Conservation (phyloP, 495 filamentous ascomycete species). For the Penicillium odoratum region DNA sequence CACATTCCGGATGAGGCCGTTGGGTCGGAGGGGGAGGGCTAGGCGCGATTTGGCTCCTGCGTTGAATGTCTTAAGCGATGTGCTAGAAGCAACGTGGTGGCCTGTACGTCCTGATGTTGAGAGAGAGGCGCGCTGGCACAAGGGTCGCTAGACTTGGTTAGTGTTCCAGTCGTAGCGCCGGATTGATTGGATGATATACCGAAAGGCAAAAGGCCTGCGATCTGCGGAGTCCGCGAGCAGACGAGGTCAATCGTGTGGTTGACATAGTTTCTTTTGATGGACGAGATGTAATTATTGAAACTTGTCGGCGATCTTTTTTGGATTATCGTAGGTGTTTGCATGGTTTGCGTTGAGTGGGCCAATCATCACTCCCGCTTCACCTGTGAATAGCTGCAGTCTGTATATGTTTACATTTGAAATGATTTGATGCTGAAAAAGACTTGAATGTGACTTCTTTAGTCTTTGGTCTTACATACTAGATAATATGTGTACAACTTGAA, state of each 20-base stretch:
- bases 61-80: not conserved
- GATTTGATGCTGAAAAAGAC: too few species aligned
- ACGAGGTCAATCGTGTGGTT: conserved; percentile 21
- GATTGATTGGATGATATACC: conserved; percentile 6
- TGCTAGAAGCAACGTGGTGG: conserved; percentile 7
- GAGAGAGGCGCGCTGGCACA: conserved; percentile 12
- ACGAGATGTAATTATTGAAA: conserved; percentile 11
- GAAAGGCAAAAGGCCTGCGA: conserved; percentile 15
- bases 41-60: conserved; percentile 15
- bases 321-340: conserved; percentile 30
- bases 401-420: too few species aligned
- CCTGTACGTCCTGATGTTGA: conserved; percentile 6
- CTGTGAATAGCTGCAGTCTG: not conserved
- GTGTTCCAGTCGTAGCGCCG: not conserved
- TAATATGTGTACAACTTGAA: not conserved
- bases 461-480: too few species aligned
- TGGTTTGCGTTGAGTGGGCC: conserved; percentile 26
- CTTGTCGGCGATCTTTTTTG: conserved; percentile 22
- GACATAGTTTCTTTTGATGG: conserved; percentile 17
- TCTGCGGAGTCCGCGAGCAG: conserved; percentile 16
- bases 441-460: too few species aligned
- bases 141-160: conserved; percentile 13
- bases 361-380: not conserved
- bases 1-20: conserved; percentile 31
- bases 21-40: conserved; percentile 26